These are phyloP conservation scores for Halophytophthora batemanensis DNA, from an alignment of 352 stramenopile species.

Conservation along the genomic window DNA sequence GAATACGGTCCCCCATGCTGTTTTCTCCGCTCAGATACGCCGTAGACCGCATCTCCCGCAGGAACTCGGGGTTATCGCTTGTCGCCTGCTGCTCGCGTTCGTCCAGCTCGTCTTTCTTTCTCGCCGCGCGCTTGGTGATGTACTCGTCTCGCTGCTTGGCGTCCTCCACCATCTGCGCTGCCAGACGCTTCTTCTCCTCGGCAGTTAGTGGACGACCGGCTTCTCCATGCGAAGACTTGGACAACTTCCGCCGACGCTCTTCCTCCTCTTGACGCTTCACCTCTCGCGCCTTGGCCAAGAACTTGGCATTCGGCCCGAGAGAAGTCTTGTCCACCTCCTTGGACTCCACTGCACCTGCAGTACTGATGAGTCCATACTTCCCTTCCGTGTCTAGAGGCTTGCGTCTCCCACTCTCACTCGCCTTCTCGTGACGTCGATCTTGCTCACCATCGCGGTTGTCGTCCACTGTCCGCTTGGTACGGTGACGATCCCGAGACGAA, in stretches of 20 bases:
- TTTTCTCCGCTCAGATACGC: conserved; percentile 64
- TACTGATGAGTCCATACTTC: conserved; percentile 69
- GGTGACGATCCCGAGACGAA: conserved; percentile 8
- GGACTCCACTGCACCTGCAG: conserved; percentile 52
- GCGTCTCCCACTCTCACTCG: conserved; percentile 11
- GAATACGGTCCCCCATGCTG: conserved; percentile 73
- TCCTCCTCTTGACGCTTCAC: conserved; percentile 66
- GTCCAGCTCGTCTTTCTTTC: conserved; percentile 58
- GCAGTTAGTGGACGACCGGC: conserved; percentile 25
- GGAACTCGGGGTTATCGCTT: conserved; percentile 65
- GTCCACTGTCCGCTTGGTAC: not conserved
- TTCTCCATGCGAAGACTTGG: conserved; percentile 30
- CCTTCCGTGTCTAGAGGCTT: conserved; percentile 24
- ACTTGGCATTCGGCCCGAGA: conserved; percentile 76
- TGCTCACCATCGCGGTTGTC: not conserved
- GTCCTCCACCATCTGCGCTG: conserved; percentile 72
- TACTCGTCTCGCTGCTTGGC: conserved; percentile 65
- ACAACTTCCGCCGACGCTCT: conserved; percentile 60
- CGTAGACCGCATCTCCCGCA: conserved; percentile 69
- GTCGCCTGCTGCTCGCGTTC: conserved; percentile 46
- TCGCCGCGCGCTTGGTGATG: conserved; percentile 40
- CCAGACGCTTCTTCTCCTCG: conserved; percentile 64
- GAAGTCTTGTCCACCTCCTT: conserved; percentile 75
- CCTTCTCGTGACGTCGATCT: conserved; percentile 10
- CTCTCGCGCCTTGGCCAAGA: conserved; percentile 67